Base-by-base conservation (phyloP, 768 basidiomycete species). In the Lactifluus piperatus region DNA sequence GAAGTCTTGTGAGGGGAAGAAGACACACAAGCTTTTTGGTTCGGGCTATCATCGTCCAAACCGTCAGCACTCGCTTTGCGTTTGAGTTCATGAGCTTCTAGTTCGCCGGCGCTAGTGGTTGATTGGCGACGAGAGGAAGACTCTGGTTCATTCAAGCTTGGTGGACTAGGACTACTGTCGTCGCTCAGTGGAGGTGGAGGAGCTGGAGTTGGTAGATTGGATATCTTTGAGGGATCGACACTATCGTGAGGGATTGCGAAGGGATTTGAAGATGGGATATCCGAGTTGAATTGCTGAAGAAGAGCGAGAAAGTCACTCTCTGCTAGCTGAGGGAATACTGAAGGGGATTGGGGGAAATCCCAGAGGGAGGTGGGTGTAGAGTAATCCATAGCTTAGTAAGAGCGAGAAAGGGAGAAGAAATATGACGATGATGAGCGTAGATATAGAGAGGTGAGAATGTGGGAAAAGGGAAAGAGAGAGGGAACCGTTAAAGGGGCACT, bases 221-320 rank as follows among this genome's bases (percentile, higher is more conserved):
- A 76, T 39, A 85, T 77, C 65, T 70, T 79, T 70, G 85, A 81
- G 0, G 85, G 84, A 66, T 86, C 81, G 58, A 86, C 74, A 57
- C 74, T 76, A 62, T 77, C 75, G 22, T 68, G 72, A 46, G 73
- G 68, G 63, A 68, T 69, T 58, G 64, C 46, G 56, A 64, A 66
- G 0, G 71, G 29, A 14, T 62, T 65, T 41, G 60, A 56, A 27
- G 62, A 34, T 41, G 61, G 60, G 18, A 68, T 51, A 51, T 71
- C 65, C 22, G 71, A 64, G 34, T 81, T 75, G 67, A 86, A 89
- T 71, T 90, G 88, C 66, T 85, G 83, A 2, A 91, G 77, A 51
- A 90, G 77, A 11, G 84, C 81, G 45, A 91, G 79, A 62, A 91
- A 87, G 72, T 89, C 86, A 66, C 84, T 84, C 68, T 90, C 87